Evolutionary conservation across 495 filamentous ascomycete species (phyloP), one percentile per base, ranked within the genome.

Genomic region (Penicillium pancosmium): DNA sequence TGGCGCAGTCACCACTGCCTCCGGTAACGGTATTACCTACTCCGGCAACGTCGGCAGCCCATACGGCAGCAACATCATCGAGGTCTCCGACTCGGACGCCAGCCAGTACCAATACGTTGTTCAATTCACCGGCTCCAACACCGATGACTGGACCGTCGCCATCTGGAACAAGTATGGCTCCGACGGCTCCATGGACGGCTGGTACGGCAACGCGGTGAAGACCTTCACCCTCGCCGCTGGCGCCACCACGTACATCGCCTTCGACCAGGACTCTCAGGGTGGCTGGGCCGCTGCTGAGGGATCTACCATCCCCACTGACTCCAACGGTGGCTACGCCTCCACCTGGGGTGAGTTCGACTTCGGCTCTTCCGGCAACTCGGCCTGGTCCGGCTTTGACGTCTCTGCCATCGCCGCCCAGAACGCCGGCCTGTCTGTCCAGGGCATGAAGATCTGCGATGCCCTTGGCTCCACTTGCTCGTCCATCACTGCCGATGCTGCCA

Each of bases 111-210:
- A 80, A 49, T 81, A 80, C 72, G 78, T 80, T 38, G 70, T 69
- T 21, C 72, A 77, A 54, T 74, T 83, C 72, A 57, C 55, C 43
- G 81, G 80, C 59, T 63, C 64, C 36, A 67, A 67, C 62, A 65
- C 62, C 19, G 68, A 70, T 9, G 18, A 67, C 58, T 78, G 78
- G 67, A 75, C 70, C 43, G 68, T 82, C 56, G 72, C 68, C 60
- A 67, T 84, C 72, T 85, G 79, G 78, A 81, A 84, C 73, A 85
- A 84, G 73, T 72, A 68, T 50, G 75, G 74, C 46, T 55, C 66
- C 4, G 72, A 77, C 34, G 74, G 71, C 34, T 54, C 59, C n/a
- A 66, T 77, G 61, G 54, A 68, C 50, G 73, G 79, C 51, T 81
- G 71, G 63, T 78, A 72, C 55, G 72, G 70, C 52, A 60, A 72